A percentile compares a stretch with the other conserved stretches of the same genome.
These are phyloP conservation scores for Diaporthe sp. DNA, from an alignment of 2,329 filamentous ascomycete genomes.

Conservation along the genomic window DNA sequence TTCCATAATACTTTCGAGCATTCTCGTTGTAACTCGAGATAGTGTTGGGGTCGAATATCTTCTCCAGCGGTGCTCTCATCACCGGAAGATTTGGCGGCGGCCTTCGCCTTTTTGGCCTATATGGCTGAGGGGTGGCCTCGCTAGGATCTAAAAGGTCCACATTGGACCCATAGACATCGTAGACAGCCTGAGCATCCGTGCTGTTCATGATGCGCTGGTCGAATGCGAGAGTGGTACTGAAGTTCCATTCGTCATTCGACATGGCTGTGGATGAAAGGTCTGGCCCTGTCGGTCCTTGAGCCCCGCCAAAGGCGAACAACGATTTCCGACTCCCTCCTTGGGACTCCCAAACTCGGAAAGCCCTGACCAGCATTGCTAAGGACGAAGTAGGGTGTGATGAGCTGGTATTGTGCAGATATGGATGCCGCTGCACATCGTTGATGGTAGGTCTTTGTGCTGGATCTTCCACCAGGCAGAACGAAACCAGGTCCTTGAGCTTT, in stretches of 20 bases:
- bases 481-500: constrained; percentile 77
- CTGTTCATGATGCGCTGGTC: constrained; percentile 69
- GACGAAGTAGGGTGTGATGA: constrained; percentile 74
- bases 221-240: constrained; percentile 76
- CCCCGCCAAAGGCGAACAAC: constrained; percentile 72
- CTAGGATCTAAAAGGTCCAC: constrained; percentile 64
- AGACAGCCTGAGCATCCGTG: constrained; percentile 70
- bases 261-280: constrained; percentile 60
- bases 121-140: constrained; percentile 52
- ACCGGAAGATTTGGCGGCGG: constrained; percentile 72
- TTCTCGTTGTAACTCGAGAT: constrained; percentile 76
- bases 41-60: constrained; percentile 76
- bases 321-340: constrained; percentile 79
- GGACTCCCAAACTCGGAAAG: constrained; percentile 82
- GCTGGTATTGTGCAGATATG: constrained; percentile 75
- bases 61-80: constrained; percentile 72
- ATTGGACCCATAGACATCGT: constrained; percentile 68
- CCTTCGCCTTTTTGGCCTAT: constrained; percentile 66
- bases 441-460: constrained; percentile 78
- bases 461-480: constrained; percentile 80
- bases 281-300: constrained; percentile 63
- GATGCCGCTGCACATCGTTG: constrained; percentile 77
- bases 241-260: constrained; percentile 76
- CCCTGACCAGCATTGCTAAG: constrained; percentile 76
- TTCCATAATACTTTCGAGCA: constrained; percentile 72